Evolutionary conservation across 192 early-diverging fungal species (phyloP), one percentile per base, ranked within the genome.

Genomic region (Coemansia sp.): DNA sequence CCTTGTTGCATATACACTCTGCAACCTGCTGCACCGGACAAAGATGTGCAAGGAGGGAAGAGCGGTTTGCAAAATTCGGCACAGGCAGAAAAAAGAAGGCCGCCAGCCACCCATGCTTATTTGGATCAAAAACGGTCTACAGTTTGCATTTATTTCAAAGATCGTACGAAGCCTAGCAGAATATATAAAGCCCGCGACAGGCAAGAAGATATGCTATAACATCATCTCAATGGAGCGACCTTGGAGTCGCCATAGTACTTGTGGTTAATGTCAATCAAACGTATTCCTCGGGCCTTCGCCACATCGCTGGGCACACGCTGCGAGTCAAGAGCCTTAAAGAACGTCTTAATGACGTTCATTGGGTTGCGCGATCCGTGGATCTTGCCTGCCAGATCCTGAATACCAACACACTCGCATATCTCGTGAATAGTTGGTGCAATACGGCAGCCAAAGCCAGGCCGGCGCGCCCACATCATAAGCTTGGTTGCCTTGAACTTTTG

Each of bases 331-430:
- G 98, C 98, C 76, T 91, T 94, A 79, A 98, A 98, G 12, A 92
- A 92, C 8, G 89, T 91, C 86, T 99, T 97, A 86, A 99, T 89
- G 39, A 99, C 95, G 78, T 99, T 99, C 93, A 99, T 94, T 5
- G 94, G 94, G 76, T 95, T 98, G 45, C 87, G 85, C n/a, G 94
- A 96, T 5, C 96, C 95, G 66, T 85, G 77, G 39, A 98, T 90
- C 78, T 98, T 98, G 55, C 88, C 92, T 41, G 91, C 86, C 67
- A 98, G 64, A 84, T 99, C 98, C 61, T 90, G 89, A 72, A 98
- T 94, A 38, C 98, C 98, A 38, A 93, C 77, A 72, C 94, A 96
- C 61, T 93, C 86, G 75, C 91, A 96, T 61, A 99, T 88, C 81
- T 98, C 95, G 86, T 99, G 95, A 72, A 99, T 90, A 64, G 92